phyloP scores from a whole-genome alignment of 495 filamentous ascomycete genomes.

The Articulospora tetracladia region DNA sequence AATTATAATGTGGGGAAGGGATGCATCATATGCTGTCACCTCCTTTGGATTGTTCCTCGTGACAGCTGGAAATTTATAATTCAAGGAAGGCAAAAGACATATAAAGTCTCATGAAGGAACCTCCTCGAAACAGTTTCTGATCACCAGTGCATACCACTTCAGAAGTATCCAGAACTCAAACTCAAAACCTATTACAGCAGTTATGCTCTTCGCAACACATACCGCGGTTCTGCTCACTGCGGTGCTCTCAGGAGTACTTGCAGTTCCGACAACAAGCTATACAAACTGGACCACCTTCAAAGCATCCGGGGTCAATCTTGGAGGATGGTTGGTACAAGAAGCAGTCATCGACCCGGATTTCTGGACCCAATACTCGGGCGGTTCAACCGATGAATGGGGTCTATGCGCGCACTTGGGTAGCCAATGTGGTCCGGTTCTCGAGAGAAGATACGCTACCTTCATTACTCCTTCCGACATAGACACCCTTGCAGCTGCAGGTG shows the following conservation, averaged over 20 bases:
- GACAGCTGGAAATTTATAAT: too few species aligned
- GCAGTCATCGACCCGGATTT: conserved; percentile 31
- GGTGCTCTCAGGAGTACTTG: neutral
- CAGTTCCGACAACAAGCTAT: neutral
- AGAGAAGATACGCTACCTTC: conserved; percentile 33
- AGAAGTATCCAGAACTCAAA: too few species aligned
- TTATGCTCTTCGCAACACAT: neutral
- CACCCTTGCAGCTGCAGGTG: conserved; percentile 30
- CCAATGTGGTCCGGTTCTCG: conserved; percentile 7
- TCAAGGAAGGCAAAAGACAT: too few species aligned
- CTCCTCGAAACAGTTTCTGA: too few species aligned
- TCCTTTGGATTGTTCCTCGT: too few species aligned
- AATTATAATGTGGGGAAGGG: too few species aligned
- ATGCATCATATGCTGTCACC: too few species aligned
- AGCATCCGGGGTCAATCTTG: conserved; percentile 21
- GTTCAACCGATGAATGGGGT: conserved; percentile 28
- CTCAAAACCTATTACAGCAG: too few species aligned
- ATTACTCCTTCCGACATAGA: conserved; percentile 35
- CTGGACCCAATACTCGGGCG: conserved; percentile 29
- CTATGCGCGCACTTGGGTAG: conserved; percentile 28
- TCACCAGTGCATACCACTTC: too few species aligned
- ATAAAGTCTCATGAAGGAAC: too few species aligned
- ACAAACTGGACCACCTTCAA: conserved; percentile 11
- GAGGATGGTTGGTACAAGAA: conserved; percentile 39
- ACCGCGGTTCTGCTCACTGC: neutral